Percentiles rank a stretch among this genome's conserved stretches.
Evolutionary conservation across 805 yeast species (phyloP).

Genomic region (Metschnikowia aberdeeniae): DNA sequence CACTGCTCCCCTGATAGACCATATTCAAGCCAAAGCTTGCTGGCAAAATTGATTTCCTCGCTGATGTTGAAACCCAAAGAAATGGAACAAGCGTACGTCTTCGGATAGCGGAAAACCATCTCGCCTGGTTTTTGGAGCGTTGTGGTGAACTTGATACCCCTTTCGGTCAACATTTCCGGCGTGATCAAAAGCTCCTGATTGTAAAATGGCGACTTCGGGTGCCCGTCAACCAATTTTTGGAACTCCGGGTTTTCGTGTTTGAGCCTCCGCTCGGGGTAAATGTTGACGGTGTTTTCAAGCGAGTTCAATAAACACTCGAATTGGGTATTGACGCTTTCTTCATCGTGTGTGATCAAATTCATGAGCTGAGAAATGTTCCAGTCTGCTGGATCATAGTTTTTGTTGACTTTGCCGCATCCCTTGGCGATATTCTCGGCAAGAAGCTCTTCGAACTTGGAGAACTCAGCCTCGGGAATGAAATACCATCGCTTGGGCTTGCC

Average conservation of each 20-base stretch:
- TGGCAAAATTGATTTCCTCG: slow-evolving; percentile 56
- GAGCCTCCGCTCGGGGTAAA: slow-evolving; percentile 26
- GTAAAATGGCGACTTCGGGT: slow-evolving; percentile 9
- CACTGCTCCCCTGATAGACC: slow-evolving; percentile 49
- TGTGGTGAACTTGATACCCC: slow-evolving; percentile 47
- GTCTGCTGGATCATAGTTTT: slow-evolving; percentile 17
- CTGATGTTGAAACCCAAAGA: slow-evolving; percentile 55
- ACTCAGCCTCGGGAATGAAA: slow-evolving; percentile 54
- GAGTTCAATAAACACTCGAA: slow-evolving; percentile 27
- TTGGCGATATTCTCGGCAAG: slow-evolving; percentile 19
- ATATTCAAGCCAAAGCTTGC: slow-evolving; percentile 50
- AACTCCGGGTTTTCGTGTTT: slow-evolving; percentile 23
- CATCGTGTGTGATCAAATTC: slow-evolving; percentile 15
- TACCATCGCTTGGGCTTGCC: slow-evolving; percentile 61
- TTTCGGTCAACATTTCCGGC: slow-evolving; percentile 43
- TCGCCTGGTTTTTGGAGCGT: slow-evolving; percentile 62
- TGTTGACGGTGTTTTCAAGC: slow-evolving; percentile 29
- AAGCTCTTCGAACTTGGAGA: slow-evolving; percentile 47
- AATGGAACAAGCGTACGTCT: slow-evolving; percentile 45
- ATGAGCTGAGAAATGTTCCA: slow-evolving; percentile 21
- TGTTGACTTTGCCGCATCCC: slow-evolving; percentile 11
- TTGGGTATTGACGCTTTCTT: slow-evolving; percentile 16
- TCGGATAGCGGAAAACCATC: slow-evolving; percentile 54
- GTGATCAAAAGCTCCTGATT: slow-evolving; percentile 48
- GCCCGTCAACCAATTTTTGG: slow-evolving; percentile 16